phyloP scores from a whole-genome alignment of 2,329 filamentous ascomycete genomes.

The Pseudovirgaria hyperparasitica region DNA sequence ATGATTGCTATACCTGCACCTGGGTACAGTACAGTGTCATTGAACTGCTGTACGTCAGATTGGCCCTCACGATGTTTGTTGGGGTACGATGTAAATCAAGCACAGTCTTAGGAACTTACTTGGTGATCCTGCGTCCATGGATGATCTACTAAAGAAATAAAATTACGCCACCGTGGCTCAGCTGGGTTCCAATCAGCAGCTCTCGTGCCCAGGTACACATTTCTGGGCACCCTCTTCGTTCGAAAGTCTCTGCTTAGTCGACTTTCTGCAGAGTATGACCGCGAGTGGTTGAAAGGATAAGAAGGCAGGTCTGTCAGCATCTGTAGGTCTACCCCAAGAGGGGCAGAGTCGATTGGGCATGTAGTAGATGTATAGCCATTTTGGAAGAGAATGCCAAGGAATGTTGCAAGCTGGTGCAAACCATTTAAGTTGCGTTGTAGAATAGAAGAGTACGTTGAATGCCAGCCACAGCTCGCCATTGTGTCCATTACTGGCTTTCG shows the following conservation, averaged over 20 bases:
- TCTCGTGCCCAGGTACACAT: conserved; percentile 9
- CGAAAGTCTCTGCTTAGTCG: conserved; percentile 6
- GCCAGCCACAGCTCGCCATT: too few species aligned
- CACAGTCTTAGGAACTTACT: too few species aligned
- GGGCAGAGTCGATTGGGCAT: too few species aligned
- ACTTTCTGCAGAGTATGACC: conserved; percentile 10
- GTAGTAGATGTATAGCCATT: too few species aligned
- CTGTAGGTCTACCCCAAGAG: too few species aligned
- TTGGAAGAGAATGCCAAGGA: too few species aligned
- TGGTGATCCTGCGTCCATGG: conserved; percentile 16
- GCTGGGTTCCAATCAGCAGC: conserved; percentile 7
- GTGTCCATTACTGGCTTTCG: conserved; percentile 12
- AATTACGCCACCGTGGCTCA: conserved; percentile 13
- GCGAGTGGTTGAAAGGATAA: conserved; percentile 17
- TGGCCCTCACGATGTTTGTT: too few species aligned
- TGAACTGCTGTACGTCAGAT: too few species aligned
- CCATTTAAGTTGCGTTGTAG: too few species aligned
- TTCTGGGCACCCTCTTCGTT: conserved; percentile 7
- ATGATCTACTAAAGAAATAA: conserved; percentile 9
- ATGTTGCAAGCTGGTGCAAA: too few species aligned
- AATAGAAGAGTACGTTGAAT: too few species aligned
- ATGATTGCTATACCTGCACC: conserved; percentile 20
- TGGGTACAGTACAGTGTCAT: conserved; percentile 15
- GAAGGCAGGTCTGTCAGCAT: conserved; percentile 11
- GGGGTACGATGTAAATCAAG: too few species aligned